Evolutionary conservation across 305 asterid genomes (phyloP).

Genomic region (Fraxinus greggii): DNA sequence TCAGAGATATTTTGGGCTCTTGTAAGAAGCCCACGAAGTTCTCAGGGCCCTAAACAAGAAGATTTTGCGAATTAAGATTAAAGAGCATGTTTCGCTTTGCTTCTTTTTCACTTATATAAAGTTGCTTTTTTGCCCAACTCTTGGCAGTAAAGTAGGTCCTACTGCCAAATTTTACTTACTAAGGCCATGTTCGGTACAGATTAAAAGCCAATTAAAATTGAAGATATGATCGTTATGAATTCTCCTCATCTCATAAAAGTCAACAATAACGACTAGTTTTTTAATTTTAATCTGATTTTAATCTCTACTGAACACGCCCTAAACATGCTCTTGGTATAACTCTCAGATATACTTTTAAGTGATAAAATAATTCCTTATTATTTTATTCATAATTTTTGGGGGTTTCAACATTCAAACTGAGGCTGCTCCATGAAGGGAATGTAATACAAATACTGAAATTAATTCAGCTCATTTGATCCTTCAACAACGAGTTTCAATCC

Average conservation of each 20-base stretch:
- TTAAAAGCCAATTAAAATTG: too few species aligned
- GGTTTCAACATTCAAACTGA: background rate
- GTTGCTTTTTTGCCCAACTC: background rate
- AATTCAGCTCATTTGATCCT: background rate
- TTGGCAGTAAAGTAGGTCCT: background rate
- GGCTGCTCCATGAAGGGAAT: background rate
- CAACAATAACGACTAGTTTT: too few species aligned
- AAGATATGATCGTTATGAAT: too few species aligned
- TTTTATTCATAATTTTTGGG: background rate
- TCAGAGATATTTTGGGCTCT: background rate
- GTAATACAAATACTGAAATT: background rate
- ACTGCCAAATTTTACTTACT: background rate
- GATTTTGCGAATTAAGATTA: background rate
- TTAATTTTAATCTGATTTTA: too few species aligned
- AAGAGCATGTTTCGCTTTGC: background rate
- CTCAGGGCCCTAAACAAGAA: background rate
- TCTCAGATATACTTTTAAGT: too few species aligned
- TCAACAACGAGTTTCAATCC: background rate
- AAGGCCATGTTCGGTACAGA: too few species aligned
- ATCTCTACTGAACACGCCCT: too few species aligned
- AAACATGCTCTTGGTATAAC: background rate
- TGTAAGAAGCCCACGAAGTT: background rate
- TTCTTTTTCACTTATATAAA: background rate
- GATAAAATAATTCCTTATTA: background rate
- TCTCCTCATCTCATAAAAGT: too few species aligned